A percentile compares a stretch with the other conserved stretches of the same genome.
Evolutionary conservation across 768 basidiomycete species (phyloP).

Genomic region (Trametes maxima): DNA sequence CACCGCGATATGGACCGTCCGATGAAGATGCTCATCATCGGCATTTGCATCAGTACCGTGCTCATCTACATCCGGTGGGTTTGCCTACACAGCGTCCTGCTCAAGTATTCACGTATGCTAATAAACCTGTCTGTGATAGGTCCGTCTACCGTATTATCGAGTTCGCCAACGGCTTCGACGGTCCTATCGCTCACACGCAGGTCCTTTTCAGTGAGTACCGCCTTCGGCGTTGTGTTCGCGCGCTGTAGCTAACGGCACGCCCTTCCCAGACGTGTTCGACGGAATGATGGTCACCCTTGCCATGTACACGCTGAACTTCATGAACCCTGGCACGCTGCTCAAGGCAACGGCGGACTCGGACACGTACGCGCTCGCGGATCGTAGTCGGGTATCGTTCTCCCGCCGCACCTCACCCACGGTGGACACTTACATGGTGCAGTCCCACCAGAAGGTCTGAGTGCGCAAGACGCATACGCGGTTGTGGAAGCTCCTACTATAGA

Average conservation of each 20-base stretch:
- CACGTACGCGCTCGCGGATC: conserved; percentile 3
- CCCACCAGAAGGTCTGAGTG: not conserved
- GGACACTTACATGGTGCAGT: not conserved
- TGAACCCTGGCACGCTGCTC: conserved; percentile 45
- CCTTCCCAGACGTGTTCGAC: conserved; percentile 49
- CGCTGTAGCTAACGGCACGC: not conserved
- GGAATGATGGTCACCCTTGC: conserved; percentile 49
- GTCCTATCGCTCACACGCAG: conserved; percentile 49
- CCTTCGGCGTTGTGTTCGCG: not conserved
- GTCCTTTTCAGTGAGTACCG: conserved; percentile 43
- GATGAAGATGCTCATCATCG: conserved; percentile 31
- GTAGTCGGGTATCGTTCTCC: conserved; percentile 1
- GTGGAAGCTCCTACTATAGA: not conserved
- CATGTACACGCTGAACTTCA: conserved; percentile 46
- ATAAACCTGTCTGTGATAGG: conserved; percentile 31
- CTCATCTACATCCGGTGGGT: conserved; percentile 35
- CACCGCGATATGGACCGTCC: conserved; percentile 23
- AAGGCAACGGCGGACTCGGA: not conserved
- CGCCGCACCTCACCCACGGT: conserved; percentile 9
- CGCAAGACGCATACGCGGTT: not conserved
- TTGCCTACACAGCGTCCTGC: not conserved
- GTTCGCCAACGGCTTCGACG: conserved; percentile 51
- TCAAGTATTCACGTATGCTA: not conserved
- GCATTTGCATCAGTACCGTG: conserved; percentile 29
- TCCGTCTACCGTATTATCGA: conserved; percentile 55